Evolutionary conservation across 2,329 filamentous ascomycete genomes (phyloP).

Genomic region (Kalmusia sp.): DNA sequence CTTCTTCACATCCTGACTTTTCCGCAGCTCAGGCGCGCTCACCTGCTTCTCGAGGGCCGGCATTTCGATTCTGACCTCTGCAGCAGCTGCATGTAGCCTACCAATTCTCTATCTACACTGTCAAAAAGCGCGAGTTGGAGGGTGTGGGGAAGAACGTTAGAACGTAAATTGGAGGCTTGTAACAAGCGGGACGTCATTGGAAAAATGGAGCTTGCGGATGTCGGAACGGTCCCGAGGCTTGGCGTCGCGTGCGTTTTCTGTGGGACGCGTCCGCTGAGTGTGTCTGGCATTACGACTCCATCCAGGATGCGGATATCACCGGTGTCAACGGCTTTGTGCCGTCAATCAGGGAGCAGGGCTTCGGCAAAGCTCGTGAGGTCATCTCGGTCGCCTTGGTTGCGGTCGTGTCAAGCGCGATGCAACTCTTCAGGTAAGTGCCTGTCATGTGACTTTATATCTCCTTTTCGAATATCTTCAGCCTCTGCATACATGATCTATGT

Average conservation of each 20-base stretch:
- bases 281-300: constrained; percentile 11
- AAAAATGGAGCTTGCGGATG: constrained; percentile 23
- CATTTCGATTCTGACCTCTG: constrained; percentile 36
- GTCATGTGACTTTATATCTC: constrained; percentile 38
- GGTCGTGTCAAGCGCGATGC: constrained; percentile 28
- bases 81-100: constrained; percentile 41
- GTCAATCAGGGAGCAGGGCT: constrained; percentile 20
- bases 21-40: constrained; percentile 41
- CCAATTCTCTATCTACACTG: background rate
- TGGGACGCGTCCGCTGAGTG: constrained; percentile 14
- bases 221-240: constrained; percentile 24
- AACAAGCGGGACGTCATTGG: constrained; percentile 36
- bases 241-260: constrained; percentile 30
- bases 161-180: constrained; percentile 15
- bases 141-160: constrained; percentile 9
- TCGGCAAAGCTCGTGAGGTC: constrained; percentile 14
- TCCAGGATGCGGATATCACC: constrained; percentile 34
- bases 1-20: constrained; percentile 52
- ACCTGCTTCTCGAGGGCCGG: constrained; percentile 47
- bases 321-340: constrained; percentile 28
- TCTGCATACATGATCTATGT: too few species aligned
- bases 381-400: constrained; percentile 17
- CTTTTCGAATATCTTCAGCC: background rate
- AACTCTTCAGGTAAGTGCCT: constrained; percentile 42
- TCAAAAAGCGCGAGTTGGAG: constrained; percentile 8